Evolutionary conservation across 2,329 filamentous ascomycete species (phyloP), one percentile per base, ranked within the genome.

Genomic region (Chalara sp.): DNA sequence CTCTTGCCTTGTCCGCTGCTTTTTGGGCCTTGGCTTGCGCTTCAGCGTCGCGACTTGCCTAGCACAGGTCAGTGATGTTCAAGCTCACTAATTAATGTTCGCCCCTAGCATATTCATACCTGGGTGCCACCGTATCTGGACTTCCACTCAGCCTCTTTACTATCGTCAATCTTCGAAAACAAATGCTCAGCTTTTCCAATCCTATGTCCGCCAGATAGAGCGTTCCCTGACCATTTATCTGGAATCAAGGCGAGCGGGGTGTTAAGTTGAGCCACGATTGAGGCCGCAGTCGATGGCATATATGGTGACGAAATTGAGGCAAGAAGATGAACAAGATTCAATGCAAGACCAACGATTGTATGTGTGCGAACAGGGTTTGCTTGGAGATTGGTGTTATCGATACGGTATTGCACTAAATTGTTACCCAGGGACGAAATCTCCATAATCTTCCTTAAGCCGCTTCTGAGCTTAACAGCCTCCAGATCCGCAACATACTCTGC

Each of bases 81-180:
- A 21, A 21, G 21, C 21, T 21, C 21, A 21, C 21, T 21, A 21
- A 21, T 21, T 21, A 21, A 21, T 21, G 21, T 21, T 21, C 21
- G 21, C 21, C 21, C 2, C 21, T 21, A 21, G 21, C 21, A 21
- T 21, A 21, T 21, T 21, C 21, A 75, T 35, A 77, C 76, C 62
- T 84, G 80, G 21, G 77, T 80, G 6, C 84, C 84, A 47, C 84
- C 84, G 60, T 83, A 96, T 59, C 80, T 78, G 56, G 86, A 80
- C 52, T 86, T 83, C 90, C 90, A 96, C 66, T 92, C 86, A 47
- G 86, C 81, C 44, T 87, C 83, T 73, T 91, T 92, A 68, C 87
- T 84, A 7, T 84, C 76, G 57, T 90, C 87, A 63, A 96, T 96
- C 49, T 79, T 80, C n/a, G 80, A 80, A 71, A 96, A 96, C 32